A percentile compares a stretch with the other conserved stretches of the same genome.
These are phyloP conservation scores for Gastrodia elata DNA, from an alignment of 106 monocot genomes.

Conservation along the genomic window DNA sequence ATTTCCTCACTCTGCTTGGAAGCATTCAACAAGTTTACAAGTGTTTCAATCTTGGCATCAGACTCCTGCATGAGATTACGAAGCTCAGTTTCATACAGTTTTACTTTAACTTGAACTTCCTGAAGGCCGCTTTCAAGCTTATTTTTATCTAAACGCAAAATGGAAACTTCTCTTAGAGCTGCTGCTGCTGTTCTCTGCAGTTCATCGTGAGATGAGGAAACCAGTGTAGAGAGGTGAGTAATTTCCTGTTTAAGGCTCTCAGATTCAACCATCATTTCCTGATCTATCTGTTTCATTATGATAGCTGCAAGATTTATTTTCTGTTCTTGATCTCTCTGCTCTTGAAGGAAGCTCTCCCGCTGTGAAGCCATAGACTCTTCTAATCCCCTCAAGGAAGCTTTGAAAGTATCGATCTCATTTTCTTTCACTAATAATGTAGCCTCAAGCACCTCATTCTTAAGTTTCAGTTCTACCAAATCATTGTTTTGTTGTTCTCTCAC, in stretches of 20 bases:
- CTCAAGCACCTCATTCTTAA: constrained; percentile 19
- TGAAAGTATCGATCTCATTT: constrained; percentile 38
- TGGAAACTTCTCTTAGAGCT: constrained; percentile 45
- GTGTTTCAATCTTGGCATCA: constrained; percentile 48
- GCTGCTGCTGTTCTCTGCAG: constrained; percentile 40
- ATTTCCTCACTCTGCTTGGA: constrained; percentile 92
- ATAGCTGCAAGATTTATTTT: constrained; percentile 28
- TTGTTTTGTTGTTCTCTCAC: too few species aligned
- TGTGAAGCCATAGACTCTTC: constrained; percentile 45
- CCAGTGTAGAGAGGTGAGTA: constrained; percentile 41
- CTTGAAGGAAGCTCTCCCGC: constrained; percentile 44
- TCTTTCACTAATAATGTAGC: constrained; percentile 25
- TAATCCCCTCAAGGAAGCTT: constrained; percentile 24
- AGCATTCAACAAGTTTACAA: constrained; percentile 69
- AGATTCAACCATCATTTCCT: constrained; percentile 48
- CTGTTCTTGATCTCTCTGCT: constrained; percentile 62
- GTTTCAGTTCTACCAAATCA: constrained; percentile 9
- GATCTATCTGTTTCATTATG: constrained; percentile 43
- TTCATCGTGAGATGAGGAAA: constrained; percentile 54
- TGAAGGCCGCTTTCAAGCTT: constrained; percentile 64
- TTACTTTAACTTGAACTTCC: constrained; percentile 41
- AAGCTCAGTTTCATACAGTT: constrained; percentile 49
- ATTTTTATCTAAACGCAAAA: constrained; percentile 46
- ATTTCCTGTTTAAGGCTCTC: constrained; percentile 62
- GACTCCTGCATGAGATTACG: constrained; percentile 45